Percentiles rank a stretch among this genome's conserved stretches.
phyloP scores from a whole-genome alignment of 1,139 yeast species.

The Taphrina flavorubra region DNA sequence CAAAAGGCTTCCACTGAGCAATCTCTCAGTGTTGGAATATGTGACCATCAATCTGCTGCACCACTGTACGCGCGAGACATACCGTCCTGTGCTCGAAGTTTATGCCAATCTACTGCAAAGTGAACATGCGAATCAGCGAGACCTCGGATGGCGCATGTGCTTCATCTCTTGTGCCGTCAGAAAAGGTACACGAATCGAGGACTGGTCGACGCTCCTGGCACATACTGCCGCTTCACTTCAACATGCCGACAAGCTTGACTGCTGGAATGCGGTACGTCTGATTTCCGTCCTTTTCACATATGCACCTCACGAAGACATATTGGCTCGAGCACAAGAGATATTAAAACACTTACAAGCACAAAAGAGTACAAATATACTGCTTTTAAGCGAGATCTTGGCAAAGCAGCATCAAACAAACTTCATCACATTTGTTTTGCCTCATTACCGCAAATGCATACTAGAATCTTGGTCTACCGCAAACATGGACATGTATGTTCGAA shows the following conservation, averaged over 20 bases:
- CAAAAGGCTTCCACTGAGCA: background rate
- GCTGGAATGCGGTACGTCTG: slow-evolving; percentile 40
- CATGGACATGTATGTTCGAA: background rate
- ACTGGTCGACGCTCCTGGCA: slow-evolving; percentile 50
- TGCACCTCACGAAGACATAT: slow-evolving; percentile 22
- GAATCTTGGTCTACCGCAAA: background rate
- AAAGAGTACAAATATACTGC: background rate
- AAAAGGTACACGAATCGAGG: slow-evolving; percentile 53
- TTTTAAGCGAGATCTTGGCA: slow-evolving; percentile 17
- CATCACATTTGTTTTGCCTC: slow-evolving; percentile 17
- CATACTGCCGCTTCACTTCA: background rate
- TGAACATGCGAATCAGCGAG: background rate
- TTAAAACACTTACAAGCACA: background rate
- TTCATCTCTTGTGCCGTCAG: slow-evolving; percentile 45
- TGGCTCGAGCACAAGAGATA: slow-evolving; percentile 19
- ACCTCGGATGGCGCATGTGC: slow-evolving; percentile 30
- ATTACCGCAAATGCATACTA: slow-evolving; percentile 13
- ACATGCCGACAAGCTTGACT: background rate
- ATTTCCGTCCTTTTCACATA: slow-evolving; percentile 32
- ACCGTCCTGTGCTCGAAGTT: slow-evolving; percentile 23
- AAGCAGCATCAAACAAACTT: slow-evolving; percentile 23
- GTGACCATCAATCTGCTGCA: slow-evolving; percentile 32
- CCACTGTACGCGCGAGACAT: slow-evolving; percentile 40
- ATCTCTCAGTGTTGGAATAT: slow-evolving; percentile 3
- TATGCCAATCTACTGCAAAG: background rate